A percentile compares a stretch with the other conserved stretches of the same genome.
Conservation (phyloP, 2,329 filamentous ascomycete genomes). For the Aspergillus awamori region DNA sequence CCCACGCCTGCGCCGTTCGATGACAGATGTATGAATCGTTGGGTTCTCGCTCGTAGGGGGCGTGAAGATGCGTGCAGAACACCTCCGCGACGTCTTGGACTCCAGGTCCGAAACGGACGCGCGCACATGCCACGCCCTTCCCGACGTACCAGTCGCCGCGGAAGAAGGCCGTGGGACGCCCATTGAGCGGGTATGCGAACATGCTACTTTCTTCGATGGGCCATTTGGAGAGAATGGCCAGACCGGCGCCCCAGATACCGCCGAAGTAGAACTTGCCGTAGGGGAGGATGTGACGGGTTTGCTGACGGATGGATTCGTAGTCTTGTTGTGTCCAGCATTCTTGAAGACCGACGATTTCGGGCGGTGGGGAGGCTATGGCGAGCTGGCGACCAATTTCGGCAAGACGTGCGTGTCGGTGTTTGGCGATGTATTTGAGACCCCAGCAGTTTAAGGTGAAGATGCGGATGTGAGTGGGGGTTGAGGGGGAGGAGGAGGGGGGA, state of each 20-base stretch:
- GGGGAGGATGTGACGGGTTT: slow-evolving; percentile 74
- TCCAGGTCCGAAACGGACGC: slow-evolving; percentile 69
- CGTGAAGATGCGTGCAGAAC: slow-evolving; percentile 90
- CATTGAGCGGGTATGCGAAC: slow-evolving; percentile 86
- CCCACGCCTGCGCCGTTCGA: slow-evolving; percentile 90
- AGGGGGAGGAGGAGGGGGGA: slow-evolving; percentile 44
- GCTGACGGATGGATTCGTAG: slow-evolving; percentile 74
- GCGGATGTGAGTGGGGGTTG: slow-evolving; percentile 64
- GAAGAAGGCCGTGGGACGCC: slow-evolving; percentile 89
- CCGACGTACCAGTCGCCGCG: slow-evolving; percentile 96
- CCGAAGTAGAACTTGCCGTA: slow-evolving; percentile 92
- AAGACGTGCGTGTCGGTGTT: slow-evolving; percentile 75
- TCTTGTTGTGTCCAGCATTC: slow-evolving; percentile 92
- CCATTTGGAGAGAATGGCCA: slow-evolving; percentile 89
- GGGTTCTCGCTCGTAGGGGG: slow-evolving; percentile 79
- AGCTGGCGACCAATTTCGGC: slow-evolving; percentile 81
- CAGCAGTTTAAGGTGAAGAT: slow-evolving; percentile 94
- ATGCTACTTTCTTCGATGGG: slow-evolving; percentile 88
- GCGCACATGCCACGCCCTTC: slow-evolving; percentile 85
- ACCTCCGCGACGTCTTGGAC: slow-evolving; percentile 75
- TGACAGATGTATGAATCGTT: slow-evolving; percentile 88
- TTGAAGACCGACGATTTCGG: slow-evolving; percentile 89
- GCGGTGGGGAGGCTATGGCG: slow-evolving; percentile 66
- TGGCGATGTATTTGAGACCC: slow-evolving; percentile 87
- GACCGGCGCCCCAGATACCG: slow-evolving; percentile 84